phyloP scores from a whole-genome alignment of 208 protist genomes.

The Wallacemonas sp. region DNA sequence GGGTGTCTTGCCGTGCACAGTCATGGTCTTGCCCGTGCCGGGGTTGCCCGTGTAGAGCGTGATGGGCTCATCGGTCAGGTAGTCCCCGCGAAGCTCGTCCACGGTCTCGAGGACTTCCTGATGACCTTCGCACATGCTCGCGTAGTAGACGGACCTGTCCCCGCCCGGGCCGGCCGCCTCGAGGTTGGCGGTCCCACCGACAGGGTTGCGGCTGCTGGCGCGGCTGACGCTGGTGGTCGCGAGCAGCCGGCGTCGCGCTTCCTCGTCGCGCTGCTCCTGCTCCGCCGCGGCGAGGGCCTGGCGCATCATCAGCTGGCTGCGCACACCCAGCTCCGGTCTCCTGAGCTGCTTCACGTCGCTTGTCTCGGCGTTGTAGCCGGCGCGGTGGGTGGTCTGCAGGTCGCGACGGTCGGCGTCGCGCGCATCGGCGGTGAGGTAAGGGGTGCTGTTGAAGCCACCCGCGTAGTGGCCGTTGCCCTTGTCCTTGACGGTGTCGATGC shows the following conservation, averaged over 20 bases:
- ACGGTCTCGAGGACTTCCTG: conserved; percentile 61
- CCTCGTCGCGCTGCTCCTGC: conserved; percentile 35
- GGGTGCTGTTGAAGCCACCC: conserved; percentile 73
- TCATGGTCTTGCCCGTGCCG: conserved; percentile 77
- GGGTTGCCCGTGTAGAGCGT: conserved; percentile 89
- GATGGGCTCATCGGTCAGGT: conserved; percentile 80
- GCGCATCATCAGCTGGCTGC: conserved; percentile 59
- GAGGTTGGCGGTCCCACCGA: conserved; percentile 25
- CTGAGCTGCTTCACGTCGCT: conserved; percentile 53
- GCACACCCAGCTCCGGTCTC: conserved; percentile 69
- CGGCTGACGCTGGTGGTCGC: conserved; percentile 7
- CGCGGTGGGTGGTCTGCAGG: conserved; percentile 65
- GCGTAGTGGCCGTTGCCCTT: conserved; percentile 48
- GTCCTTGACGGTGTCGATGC: conserved; percentile 61
- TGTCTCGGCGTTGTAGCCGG: conserved; percentile 65
- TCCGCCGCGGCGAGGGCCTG: conserved; percentile 55
- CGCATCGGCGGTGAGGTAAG: conserved; percentile 71
- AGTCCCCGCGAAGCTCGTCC: conserved; percentile 57
- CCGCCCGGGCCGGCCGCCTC: conserved; percentile 14
- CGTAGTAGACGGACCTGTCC: conserved; percentile 40
- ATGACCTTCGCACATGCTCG: conserved; percentile 42
- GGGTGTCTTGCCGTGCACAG: conserved; percentile 86
- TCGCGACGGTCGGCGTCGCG: conserved; percentile 46
- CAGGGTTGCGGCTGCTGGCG: conserved; percentile 3
- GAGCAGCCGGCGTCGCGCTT: conserved; percentile 20